Evolutionary conservation across 1,139 yeast genomes (phyloP), one percentile per base, ranked within the genome.

Genomic region (Candida sp.): DNA sequence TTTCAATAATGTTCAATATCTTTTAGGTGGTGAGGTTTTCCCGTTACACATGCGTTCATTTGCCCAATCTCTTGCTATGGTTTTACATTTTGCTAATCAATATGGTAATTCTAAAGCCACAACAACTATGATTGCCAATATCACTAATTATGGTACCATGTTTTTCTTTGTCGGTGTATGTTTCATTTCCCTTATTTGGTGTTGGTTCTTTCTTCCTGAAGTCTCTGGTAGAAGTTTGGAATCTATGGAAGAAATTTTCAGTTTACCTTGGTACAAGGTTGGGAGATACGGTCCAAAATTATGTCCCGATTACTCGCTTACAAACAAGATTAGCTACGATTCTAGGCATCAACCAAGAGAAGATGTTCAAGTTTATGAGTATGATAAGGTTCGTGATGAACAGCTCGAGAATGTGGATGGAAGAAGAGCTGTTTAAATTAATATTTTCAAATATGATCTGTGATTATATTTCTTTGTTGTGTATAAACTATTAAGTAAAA

Each of bases 1-100:
- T n/a, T 79, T 76, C 71, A 79, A 79, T 57, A 64, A 76, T 3
- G 62, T 77, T 41, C 84, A 78, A 54, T 79, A 78, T 51, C 65
- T 79, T 49, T 60, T 79, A 50, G 78, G 77, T 42, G 68, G 81
- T n/a, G 83, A 79, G 54, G 68, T 79, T 40, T 71, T 78, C 54
- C 83, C 84, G 12, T 62, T 77, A 53, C 66, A 70, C 46, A 65
- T 74, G 38, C 66, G 84, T 49, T 68, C 74, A 9, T 58, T 74
- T 46, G 82, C 80, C 22, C 76, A 75, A 42, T 68, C 79, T 2
- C 45, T 73, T 35, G 67, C 75, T 44, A 79, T 79, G 84, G 68
- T 69, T 1, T 63, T 77, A 54, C 84, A 79, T 54, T 79, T 75
- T 50, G 74, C 72, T 27, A 76, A 74, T 58, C 82, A 79, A 56